Conservation (phyloP, 2,329 filamentous ascomycete genomes). For the Tolypocladium ovalisporum region DNA sequence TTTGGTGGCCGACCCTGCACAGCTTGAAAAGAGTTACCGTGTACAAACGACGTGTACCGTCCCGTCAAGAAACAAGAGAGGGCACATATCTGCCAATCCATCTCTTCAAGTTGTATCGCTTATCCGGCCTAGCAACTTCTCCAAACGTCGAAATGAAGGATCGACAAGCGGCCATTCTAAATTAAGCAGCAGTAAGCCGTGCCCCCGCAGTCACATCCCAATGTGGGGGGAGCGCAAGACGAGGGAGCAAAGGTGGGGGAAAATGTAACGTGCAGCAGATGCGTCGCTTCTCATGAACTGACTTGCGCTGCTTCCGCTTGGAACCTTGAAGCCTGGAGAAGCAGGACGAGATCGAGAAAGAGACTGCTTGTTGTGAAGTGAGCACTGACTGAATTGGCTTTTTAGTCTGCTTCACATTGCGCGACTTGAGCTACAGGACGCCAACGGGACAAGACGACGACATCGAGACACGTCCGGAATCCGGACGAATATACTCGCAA, state of each 20-base stretch:
- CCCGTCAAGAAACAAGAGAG: too few species aligned
- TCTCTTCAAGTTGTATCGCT: too few species aligned
- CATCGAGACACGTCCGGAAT: not conserved
- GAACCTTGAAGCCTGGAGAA: not conserved
- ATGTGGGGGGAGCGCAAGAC: not conserved
- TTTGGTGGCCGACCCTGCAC: too few species aligned
- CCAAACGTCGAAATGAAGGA: not conserved
- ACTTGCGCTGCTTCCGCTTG: not conserved
- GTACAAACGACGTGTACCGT: too few species aligned
- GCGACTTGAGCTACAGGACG: not conserved
- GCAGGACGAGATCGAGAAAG: not conserved
- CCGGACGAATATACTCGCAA: slow-evolving; percentile 5
- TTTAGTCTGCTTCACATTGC: not conserved
- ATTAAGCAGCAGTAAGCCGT: not conserved
- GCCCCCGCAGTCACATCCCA: slow-evolving; percentile 1
- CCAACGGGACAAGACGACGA: not conserved
- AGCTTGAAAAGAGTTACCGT: too few species aligned
- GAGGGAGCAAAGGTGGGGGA: not conserved
- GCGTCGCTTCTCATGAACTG: not conserved
- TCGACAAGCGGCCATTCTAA: not conserved
- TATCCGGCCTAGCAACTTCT: not conserved
- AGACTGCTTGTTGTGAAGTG: not conserved
- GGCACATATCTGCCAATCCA: too few species aligned
- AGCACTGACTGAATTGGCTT: not conserved
- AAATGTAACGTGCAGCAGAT: not conserved